Evolutionary conservation across 331 rosid species (phyloP).

Genomic region (Pyracantha coccinea): DNA sequence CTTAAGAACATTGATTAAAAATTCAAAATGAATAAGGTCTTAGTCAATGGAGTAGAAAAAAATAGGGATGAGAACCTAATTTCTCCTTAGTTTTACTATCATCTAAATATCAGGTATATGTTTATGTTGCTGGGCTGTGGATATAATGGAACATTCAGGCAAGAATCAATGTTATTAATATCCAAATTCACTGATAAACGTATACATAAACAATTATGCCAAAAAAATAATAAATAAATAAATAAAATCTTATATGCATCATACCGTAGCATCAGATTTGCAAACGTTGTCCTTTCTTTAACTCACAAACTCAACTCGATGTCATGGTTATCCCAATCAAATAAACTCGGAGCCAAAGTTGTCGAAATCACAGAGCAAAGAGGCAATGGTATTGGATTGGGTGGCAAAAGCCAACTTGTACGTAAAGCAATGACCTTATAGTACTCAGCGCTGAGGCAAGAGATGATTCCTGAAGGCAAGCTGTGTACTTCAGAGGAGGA

Average conservation of each 20-base stretch:
- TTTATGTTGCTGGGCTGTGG: background rate
- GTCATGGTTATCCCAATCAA: too few relatives aligned
- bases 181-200: too few relatives aligned
- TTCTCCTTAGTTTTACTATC: too few relatives aligned
- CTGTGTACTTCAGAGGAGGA: constrained; percentile 4
- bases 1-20: too few relatives aligned
- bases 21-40: too few relatives aligned
- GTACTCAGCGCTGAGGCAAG: constrained; percentile 21
- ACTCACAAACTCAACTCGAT: background rate
- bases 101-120: background rate
- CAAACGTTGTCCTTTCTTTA: background rate
- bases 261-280: background rate
- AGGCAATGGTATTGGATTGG: background rate
- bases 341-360: constrained; percentile 21
- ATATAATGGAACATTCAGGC: background rate
- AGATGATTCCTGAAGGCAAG: background rate
- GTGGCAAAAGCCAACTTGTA: background rate
- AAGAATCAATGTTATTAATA: background rate
- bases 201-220: too few relatives aligned
- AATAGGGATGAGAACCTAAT: too few relatives aligned
- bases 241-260: background rate
- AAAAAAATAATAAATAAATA: too few relatives aligned
- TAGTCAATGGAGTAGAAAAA: too few relatives aligned
- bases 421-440: background rate
- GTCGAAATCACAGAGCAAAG: constrained; percentile 9